Base-by-base conservation (phyloP, 2,329 filamentous ascomycete species). In the Emergomyces orientalis region DNA sequence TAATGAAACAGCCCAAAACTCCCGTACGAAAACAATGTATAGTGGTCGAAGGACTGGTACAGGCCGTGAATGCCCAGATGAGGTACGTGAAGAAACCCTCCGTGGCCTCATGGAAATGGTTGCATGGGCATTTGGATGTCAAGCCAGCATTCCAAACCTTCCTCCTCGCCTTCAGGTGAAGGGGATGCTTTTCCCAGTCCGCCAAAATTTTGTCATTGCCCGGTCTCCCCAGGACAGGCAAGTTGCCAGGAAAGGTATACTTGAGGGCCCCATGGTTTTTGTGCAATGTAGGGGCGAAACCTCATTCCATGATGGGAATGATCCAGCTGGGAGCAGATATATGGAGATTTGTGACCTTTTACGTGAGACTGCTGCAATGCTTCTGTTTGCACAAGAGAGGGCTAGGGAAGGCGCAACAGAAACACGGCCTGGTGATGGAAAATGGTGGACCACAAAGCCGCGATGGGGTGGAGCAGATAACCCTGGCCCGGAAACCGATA, bases 301-400 rank as follows among this genome's bases (percentile, higher is more conserved):
- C 1, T 75, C 76, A 5, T 86, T 86, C 70, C 79, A 78, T n/a
- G 68, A 64, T 3, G 58, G 66, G 1, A 65, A 66, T 0, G 72
- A 76, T 19, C 58, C 63, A 2, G 63, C 66, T 2, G 75, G 73
- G 0, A 63, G 69, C 13, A 75, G 73, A 4, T 66, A 72, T 57
- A 73, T 69, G 39, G 77, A 77, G 64, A 70, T 77, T 19, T 77
- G 85, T 59, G 84, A 87, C 68, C 66, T 82, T 9, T 76, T 85
- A 64, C 78, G 84, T 61, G 85, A 87, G 67, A 72, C 85, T 3
- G 84, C 82, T 5, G 81, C 78, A 1, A 74, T 86, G 71, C 73
- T 87, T 17, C 75, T 84, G 25, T 70, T 85, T 1, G 85, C 84
- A 1, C 83, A 87, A 70, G 84, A 87, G 70, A 78, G 85, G 45